Evolutionary conservation across 768 basidiomycete species (phyloP).

Genomic region (Naganishia kalamii): DNA sequence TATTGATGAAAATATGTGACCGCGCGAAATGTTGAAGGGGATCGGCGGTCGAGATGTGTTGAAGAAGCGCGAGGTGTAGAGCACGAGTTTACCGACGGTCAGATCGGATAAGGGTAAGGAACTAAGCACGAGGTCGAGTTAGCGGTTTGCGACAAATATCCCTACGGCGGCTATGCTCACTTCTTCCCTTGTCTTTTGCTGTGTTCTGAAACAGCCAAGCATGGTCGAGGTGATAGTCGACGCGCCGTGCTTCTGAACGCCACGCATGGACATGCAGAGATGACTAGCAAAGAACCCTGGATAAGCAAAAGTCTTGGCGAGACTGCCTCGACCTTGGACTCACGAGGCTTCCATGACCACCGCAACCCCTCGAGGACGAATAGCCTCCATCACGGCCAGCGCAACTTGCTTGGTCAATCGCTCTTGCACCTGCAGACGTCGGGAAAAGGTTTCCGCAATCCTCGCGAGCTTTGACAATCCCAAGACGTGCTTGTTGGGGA

Average conservation of each 20-base stretch:
- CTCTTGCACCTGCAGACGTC: constrained; percentile 94
- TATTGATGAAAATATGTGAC: neutral
- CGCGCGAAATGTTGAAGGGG: constrained; percentile 6
- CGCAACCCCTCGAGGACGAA: constrained; percentile 92
- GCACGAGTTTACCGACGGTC: neutral
- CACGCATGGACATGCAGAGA: constrained; percentile 99
- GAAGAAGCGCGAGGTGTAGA: neutral
- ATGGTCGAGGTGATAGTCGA: constrained; percentile 94
- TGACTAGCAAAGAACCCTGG: constrained; percentile 49
- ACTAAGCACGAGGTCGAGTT: neutral
- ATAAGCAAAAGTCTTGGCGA: neutral
- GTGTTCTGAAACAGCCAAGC: constrained; percentile 96
- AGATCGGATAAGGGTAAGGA: constrained; percentile 18
- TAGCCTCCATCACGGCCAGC: constrained; percentile 95
- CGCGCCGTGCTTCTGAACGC: constrained; percentile 96
- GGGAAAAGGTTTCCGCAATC: constrained; percentile 93
- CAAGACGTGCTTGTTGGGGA: constrained; percentile 87
- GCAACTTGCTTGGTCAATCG: constrained; percentile 96
- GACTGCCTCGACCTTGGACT: constrained; percentile 51
- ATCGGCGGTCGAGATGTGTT: neutral
- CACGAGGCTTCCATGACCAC: constrained; percentile 88
- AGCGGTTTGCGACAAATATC: neutral
- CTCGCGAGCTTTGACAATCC: constrained; percentile 93
- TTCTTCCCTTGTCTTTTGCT: constrained; percentile 96
- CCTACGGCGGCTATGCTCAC: neutral